Evolutionary conservation across 352 stramenopile genomes (phyloP).

Genomic region (Globisporangium okanoganense): DNA sequence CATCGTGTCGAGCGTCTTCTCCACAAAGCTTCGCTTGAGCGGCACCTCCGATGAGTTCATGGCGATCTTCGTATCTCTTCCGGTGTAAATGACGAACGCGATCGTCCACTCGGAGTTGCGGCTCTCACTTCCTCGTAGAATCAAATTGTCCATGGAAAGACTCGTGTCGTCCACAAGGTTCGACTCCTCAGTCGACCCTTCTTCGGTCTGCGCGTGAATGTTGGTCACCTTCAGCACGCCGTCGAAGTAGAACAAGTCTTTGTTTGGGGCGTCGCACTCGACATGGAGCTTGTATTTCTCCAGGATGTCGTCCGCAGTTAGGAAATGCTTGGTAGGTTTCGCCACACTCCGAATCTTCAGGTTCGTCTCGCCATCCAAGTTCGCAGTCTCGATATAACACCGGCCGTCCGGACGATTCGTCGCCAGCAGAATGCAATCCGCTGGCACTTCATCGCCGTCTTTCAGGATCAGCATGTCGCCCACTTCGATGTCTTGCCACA

Average conservation of each 20-base stretch:
- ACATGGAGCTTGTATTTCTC: slow-evolving; percentile 62
- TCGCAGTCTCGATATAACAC: slow-evolving; percentile 85
- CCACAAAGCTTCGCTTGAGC: slow-evolving; percentile 83
- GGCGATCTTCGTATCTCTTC: slow-evolving; percentile 78
- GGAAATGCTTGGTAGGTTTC: slow-evolving; percentile 72
- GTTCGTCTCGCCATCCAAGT: slow-evolving; percentile 87
- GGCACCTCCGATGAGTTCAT: slow-evolving; percentile 83
- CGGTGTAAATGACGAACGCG: slow-evolving; percentile 83
- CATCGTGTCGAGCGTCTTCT: slow-evolving; percentile 86
- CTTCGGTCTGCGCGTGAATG: slow-evolving; percentile 18
- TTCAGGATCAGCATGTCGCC: slow-evolving; percentile 82
- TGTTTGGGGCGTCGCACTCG: slow-evolving; percentile 79
- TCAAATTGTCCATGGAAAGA: slow-evolving; percentile 86
- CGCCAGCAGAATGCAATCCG: slow-evolving; percentile 76
- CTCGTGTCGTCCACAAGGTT: slow-evolving; percentile 31
- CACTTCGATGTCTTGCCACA: slow-evolving; percentile 84
- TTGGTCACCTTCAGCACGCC: slow-evolving; percentile 46
- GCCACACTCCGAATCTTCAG: slow-evolving; percentile 83
- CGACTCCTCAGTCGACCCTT: slow-evolving; percentile 10
- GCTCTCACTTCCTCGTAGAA: slow-evolving; percentile 81
- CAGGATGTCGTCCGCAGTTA: slow-evolving; percentile 69
- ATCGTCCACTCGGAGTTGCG: slow-evolving; percentile 85
- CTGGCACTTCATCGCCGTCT: slow-evolving; percentile 76
- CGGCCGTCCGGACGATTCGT: slow-evolving; percentile 71
- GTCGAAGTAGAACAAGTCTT: slow-evolving; percentile 87